Evolutionary conservation across 257 asterid genomes (phyloP).

Genomic region (Linderniella brevidens): DNA sequence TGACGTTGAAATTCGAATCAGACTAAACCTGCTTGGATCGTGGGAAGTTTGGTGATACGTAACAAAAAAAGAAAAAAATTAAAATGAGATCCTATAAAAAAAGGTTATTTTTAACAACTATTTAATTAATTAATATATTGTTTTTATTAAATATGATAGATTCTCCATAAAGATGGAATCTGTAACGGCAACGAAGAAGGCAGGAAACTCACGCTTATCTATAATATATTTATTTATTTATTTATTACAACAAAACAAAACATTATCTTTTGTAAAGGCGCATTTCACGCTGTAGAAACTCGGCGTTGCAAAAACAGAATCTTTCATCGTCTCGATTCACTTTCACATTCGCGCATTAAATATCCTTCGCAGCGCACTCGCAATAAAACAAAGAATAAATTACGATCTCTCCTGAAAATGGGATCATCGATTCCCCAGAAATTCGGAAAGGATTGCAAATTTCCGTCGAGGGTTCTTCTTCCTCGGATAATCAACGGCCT

Average conservation of each 20-base stretch:
- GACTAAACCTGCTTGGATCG: too few relatives aligned
- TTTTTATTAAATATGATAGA: too few relatives aligned
- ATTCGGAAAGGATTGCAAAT: constrained; percentile 31
- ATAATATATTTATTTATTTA: constrained; percentile 8
- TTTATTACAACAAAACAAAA: constrained; percentile 4
- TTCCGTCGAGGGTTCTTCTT: constrained; percentile 11
- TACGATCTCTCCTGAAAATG: constrained; percentile 34
- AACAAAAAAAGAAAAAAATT: too few relatives aligned
- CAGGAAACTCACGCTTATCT: neutral
- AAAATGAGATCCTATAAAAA: too few relatives aligned
- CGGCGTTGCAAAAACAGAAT: constrained; percentile 62
- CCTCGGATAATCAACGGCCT: constrained; percentile 29
- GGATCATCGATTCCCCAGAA: constrained; percentile 39
- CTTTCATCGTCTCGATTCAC: constrained; percentile 24
- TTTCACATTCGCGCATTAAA: neutral
- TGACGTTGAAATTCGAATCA: too few relatives aligned
- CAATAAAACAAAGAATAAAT: neutral
- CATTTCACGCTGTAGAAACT: constrained; percentile 48
- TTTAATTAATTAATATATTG: too few relatives aligned
- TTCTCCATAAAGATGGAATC: too few relatives aligned
- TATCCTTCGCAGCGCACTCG: neutral
- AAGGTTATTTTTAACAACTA: too few relatives aligned
- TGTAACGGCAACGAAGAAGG: constrained; percentile 32
- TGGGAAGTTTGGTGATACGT: too few relatives aligned
- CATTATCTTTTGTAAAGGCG: neutral